phyloP scores from a whole-genome alignment of 2,329 filamentous ascomycete species.

The Diaporthe citrichinensis region DNA sequence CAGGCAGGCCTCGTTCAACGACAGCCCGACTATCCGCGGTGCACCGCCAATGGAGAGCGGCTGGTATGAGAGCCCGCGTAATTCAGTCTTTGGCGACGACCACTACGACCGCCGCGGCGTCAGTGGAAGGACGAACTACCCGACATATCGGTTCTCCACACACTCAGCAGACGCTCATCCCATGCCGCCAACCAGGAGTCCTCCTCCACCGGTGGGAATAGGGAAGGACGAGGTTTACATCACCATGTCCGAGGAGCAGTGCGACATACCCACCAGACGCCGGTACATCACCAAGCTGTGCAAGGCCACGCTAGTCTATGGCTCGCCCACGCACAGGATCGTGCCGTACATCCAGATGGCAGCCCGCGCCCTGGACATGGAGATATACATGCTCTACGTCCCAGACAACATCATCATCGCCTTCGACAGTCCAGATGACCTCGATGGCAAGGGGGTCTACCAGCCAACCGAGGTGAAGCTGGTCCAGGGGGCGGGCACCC shows the following conservation, averaged over 20 bases:
- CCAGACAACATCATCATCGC: conserved; percentile 22
- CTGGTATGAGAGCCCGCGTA: conserved; percentile 13
- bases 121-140: conserved; percentile 17
- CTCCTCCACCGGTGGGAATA: neutral
- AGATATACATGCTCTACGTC: conserved; percentile 23
- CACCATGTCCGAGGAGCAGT: conserved; percentile 19
- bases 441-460: neutral
- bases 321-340: conserved; percentile 17
- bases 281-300: conserved; percentile 21
- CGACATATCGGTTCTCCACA: conserved; percentile 9
- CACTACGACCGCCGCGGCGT: neutral
- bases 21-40: conserved; percentile 18
- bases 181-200: neutral
- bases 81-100: neutral
- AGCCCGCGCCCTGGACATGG: conserved; percentile 16
- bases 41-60: conserved; percentile 21
- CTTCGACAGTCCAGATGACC: conserved; percentile 7
- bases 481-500: conserved; percentile 5
- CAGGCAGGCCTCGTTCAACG: conserved; percentile 17
- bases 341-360: conserved; percentile 24
- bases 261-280: conserved; percentile 10
- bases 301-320: conserved; percentile 15
- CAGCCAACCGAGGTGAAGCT: conserved; percentile 22
- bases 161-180: neutral
- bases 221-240: conserved; percentile 22